Conservation (phyloP, 768 basidiomycete species). For the Neoboletus subvelutipes region DNA sequence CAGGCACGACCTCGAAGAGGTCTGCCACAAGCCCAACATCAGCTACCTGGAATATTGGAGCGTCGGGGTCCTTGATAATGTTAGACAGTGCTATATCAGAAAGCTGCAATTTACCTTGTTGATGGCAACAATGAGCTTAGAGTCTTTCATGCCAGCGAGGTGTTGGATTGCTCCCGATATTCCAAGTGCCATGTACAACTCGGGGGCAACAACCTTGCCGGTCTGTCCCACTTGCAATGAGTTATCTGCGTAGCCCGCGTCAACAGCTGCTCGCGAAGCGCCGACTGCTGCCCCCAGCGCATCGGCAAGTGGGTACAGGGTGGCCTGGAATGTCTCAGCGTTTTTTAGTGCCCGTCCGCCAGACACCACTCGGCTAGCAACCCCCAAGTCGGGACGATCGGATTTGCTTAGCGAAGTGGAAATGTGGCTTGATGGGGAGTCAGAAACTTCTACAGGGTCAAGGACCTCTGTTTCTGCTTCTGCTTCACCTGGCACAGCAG, state of each 20-base stretch:
- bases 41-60: slow-evolving; percentile 98
- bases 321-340: slow-evolving; percentile 85
- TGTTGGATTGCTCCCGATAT: slow-evolving; percentile 99
- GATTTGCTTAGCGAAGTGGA: slow-evolving; percentile 82
- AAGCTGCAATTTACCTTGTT: slow-evolving; percentile 68
- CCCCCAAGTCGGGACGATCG: slow-evolving; percentile 88
- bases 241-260: slow-evolving; percentile 97
- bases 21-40: slow-evolving; percentile 95
- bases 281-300: slow-evolving; percentile 93
- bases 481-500: slow-evolving; percentile 48
- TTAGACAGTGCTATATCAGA: slow-evolving; percentile 9
- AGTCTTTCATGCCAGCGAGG: slow-evolving; percentile 99
- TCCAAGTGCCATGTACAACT: slow-evolving; percentile 93
- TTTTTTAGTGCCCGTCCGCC: slow-evolving; percentile 95
- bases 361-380: slow-evolving; percentile 86
- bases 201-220: slow-evolving; percentile 96
- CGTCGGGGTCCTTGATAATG: slow-evolving; percentile 78
- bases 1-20: slow-evolving; percentile 87
- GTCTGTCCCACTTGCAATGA: slow-evolving; percentile 99
- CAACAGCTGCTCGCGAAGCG: slow-evolving; percentile 97
- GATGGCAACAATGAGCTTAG: slow-evolving; percentile 95
- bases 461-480: slow-evolving; percentile 61
- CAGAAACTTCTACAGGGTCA: slow-evolving; percentile 60
- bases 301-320: slow-evolving; percentile 90
- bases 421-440: slow-evolving; percentile 56